Base-by-base conservation (phyloP, 2,329 filamentous ascomycete genomes). In the Arachnopeziza araneosa region DNA sequence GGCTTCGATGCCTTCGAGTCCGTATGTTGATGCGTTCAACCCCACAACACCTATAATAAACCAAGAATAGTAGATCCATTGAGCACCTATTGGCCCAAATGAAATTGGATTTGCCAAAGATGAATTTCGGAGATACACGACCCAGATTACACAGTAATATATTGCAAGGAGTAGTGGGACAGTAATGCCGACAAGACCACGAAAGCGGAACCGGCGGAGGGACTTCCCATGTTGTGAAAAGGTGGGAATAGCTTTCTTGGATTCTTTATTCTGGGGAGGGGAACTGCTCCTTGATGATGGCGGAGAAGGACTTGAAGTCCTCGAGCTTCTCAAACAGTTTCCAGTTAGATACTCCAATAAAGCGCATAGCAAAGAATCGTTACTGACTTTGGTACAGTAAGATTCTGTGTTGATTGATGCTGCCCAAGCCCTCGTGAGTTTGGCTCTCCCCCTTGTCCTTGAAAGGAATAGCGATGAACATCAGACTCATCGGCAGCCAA, bases 1-100 rank as follows among this genome's bases (percentile, higher is more conserved):
- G 14, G 56, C 56, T 44, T 58, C 56, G 19, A 54, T 44, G 24
- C 36, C 56, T 23, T 24, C 56, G 5, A 58, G 52, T n/a, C 17
- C 50, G 36, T 58, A 58, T n/a, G 19, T 24, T n/a, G 56, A 58
- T 14, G 54, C 22, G 56, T 54, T 58, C n/a, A 54, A 30, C 23
- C 56, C 56, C 21, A 58, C 50, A 1, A 44, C 56, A 21, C 56
- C 52, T 32, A 58, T 54, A 23, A 58, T 22, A 30, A 58, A 58
- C 56, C 56, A 58, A 17, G 56, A 58, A 23, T 44, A 58, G 22
- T 24, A 58, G n/a, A 58, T 21, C 23, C 23, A 50, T 8, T 50
- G 32, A 26, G 26, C 51, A 24, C 50, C 32, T 24, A 23, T 23
- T 1, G 36, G 30, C 17, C 54, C 54, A 12, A 49, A 44, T 8